Conservation (phyloP, 352 stramenopile species). For the Pythium plurisporium region DNA sequence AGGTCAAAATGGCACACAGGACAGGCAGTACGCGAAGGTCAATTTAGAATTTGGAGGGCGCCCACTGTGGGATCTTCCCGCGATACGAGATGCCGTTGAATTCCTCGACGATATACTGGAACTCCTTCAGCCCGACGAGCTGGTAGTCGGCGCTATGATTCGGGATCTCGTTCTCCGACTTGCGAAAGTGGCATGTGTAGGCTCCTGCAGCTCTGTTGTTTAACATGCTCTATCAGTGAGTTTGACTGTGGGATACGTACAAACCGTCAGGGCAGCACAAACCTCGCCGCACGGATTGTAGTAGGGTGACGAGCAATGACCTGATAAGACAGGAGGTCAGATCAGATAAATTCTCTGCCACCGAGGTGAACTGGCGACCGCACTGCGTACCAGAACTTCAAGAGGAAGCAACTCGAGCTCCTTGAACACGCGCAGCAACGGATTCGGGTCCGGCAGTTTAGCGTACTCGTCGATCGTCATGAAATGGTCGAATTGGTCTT, state of each 20-base stretch:
- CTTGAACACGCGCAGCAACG: constrained; percentile 46
- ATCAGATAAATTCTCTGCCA: neutral
- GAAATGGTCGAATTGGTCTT: constrained; percentile 58
- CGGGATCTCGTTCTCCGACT: constrained; percentile 51
- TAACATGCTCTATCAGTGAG: neutral
- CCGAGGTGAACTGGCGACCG: neutral
- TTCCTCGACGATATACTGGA: constrained; percentile 66
- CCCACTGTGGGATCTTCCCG: constrained; percentile 8
- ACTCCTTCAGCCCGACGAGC: constrained; percentile 48
- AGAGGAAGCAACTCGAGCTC: constrained; percentile 43
- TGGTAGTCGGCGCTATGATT: constrained; percentile 78
- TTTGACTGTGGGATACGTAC: too few relatives aligned
- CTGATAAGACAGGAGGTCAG: neutral
- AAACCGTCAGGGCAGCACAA: constrained; percentile 4
- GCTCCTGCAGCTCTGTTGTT: constrained; percentile 38
- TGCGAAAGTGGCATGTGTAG: constrained; percentile 66
- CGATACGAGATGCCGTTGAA: constrained; percentile 78
- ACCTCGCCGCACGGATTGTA: constrained; percentile 66
- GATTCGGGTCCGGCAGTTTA: constrained; percentile 42
- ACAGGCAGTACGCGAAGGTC: too few relatives aligned
- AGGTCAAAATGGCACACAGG: too few relatives aligned
- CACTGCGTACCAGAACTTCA: constrained; percentile 40
- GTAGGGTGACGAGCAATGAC: constrained; percentile 46
- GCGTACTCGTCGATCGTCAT: constrained; percentile 38
- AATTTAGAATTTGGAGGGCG: neutral